Evolutionary conservation across 257 asterid species (phyloP), one percentile per base, ranked within the genome.

Genomic region (Agastache rugosa): DNA sequence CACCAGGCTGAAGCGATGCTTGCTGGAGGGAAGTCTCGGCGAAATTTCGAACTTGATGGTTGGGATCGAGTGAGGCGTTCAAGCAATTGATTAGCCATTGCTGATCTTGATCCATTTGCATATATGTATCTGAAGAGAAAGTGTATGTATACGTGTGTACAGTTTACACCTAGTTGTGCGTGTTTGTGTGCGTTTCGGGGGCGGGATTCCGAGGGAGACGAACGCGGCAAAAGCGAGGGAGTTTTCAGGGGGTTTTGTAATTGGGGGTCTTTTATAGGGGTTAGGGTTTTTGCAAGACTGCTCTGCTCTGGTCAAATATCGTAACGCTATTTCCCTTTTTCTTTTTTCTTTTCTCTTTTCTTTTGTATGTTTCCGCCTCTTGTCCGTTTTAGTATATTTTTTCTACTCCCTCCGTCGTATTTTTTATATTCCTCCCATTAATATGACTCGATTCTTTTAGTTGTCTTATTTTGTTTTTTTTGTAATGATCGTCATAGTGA

Each of bases 11-110:
- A 76, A 86, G 87, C n/a, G 97, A 82, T n/a, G 96, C 97, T 83
- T 92, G 98, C 20, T 83, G 89, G 14, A 95, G 93, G 29, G 98
- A 92, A 75, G 97, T 72, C 85, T 92, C 99, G 29, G 99, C 99
- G 71, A 89, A 88, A 23, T 91, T 79, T 35, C 99, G 93, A 66
- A 85, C 77, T 72, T 92, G 96, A 27, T 89, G 95, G 80, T 83
- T 87, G 80, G 96, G 86, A 64, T 92, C 96, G 48, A 95, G 91
- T 12, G 97, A 87, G 61, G 99, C 97, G 85, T 83, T 92, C 86
- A 95, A 83, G 82, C 96, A 90, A 76, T 87, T 92, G 79, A 90
- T 80, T 45, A 95, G 83, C 98, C 98, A 95, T 48, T 90, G 88
- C 71, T 85, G 88, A 83, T 92, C 97, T 45, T 79, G 83, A 79